Conservation (phyloP, 139 green algal genomes). For the Micromonas commoda region DNA sequence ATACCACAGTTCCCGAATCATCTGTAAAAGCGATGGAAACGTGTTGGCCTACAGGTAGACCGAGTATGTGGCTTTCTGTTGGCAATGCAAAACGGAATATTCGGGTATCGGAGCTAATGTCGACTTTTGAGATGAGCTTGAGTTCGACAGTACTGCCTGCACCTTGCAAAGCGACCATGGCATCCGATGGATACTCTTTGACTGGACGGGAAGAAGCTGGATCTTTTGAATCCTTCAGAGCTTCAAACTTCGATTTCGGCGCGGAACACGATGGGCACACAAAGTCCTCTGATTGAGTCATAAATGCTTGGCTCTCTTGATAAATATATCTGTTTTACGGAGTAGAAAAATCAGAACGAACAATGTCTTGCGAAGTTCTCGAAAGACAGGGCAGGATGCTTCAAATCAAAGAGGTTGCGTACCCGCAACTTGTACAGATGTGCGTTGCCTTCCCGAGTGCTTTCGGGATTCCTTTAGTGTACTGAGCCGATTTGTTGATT, state of each 20-base stretch:
- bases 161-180: not conserved
- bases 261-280: conserved; percentile 15
- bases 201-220: not conserved
- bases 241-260: conserved; percentile 17
- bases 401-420: too few relatives aligned
- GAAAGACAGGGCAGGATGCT: too few relatives aligned
- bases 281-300: not conserved
- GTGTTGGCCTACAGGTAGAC: conserved; percentile 89
- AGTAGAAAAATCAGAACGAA: too few relatives aligned
- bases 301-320: not conserved
- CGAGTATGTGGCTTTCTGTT: conserved; percentile 70
- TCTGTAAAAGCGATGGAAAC: conserved; percentile 76
- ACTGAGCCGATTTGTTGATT: conserved; percentile 27
- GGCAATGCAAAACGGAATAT: conserved; percentile 90
- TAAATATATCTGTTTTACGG: too few relatives aligned
- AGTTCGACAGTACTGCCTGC: not conserved
- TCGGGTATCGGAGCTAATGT: conserved; percentile 74
- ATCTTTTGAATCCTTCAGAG: not conserved
- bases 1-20: conserved; percentile 71
- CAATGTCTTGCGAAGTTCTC: too few relatives aligned
- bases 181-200: not conserved
- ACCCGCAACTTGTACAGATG: conserved; percentile 21
- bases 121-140: conserved; percentile 64
- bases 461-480: conserved; percentile 20
- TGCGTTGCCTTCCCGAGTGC: conserved; percentile 16